Base-by-base conservation (phyloP, 2,329 filamentous ascomycete species). In the Emmonsiellopsis sp. region DNA sequence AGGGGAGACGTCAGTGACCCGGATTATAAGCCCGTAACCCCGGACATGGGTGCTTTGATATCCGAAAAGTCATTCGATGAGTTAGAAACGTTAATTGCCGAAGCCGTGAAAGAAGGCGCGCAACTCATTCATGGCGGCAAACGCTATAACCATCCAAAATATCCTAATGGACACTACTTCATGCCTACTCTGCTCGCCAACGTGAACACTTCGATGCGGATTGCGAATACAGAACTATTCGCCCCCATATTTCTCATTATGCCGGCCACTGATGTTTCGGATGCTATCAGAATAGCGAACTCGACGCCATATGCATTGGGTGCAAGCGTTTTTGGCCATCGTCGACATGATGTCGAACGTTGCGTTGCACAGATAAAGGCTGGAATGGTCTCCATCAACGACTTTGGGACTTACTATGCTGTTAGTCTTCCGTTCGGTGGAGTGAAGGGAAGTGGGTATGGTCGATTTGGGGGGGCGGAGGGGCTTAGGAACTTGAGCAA, bases 391-490 rank as follows among this genome's bases (percentile, higher is more conserved):
- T 84, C 89, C 27, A 82, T 98, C 61, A 98, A 98, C 68, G 93
- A 98, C 73, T 98, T 98, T 65, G 93, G 85, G 17, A 86, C 84
- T 32, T 96, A 84, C 69, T 98, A 98, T 66, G 89, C 92, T 51
- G 91, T 95, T 6, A 90, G 95, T 71, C 74, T 98, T 40, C 93
- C 93, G 0, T 98, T 98, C 70, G 93, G 93, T 39, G 93, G 91
- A 52, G 83, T 88, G n/a, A 83, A 82, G 54, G 92, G 90, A 1
- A 94, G 87, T 27, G 93, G 88, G 0, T 97, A 97, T 68, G 93
- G 93, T 1, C 80, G 92, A 2, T 98, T 98, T 71, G 92, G 89
- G 0, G 93, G 90, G 27, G 84, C 87, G 59, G 93, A 98, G 68
- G 93, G 93, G 0, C 72, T 98, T 21, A 78, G 88, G 37, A 85